Evolutionary conservation across 2,329 filamentous ascomycete species (phyloP), one percentile per base, ranked within the genome.

Genomic region (Phyllosticta citriasiana): DNA sequence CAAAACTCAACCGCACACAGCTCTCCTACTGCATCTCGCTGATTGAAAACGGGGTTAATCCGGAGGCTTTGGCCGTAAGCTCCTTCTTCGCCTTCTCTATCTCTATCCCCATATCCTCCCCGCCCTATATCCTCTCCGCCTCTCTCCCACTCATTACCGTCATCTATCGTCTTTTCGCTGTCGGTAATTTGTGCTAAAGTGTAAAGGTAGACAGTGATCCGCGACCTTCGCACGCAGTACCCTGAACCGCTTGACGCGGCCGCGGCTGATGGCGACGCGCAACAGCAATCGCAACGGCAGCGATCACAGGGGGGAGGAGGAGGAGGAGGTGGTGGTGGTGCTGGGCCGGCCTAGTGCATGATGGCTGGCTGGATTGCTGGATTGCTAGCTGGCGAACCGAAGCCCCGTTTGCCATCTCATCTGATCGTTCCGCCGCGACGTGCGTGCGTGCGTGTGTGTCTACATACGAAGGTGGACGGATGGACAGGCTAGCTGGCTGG

Each of bases 21-120:
- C 80, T 99, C 19, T 96, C 92, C 2, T 89, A 97, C 65, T 99
- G 94, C 75, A 93, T 97, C 63, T 96, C 91, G 59, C 83, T 99
- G 74, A 95, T 99, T 67, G 94, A 99, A 76, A 96, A 96, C 71
- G 94, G 94, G 14, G 91, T 97, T 30, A 96, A 96, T 71, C 94
- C 94, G 0, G 93, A 97, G 73, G 94, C 93, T 1, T 79, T 99
- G 33, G 92, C 93, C 25, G 94, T 97, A 82, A 71, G 90, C 78
- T 27, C 33, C 52, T 50, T 52, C 51, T 63, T 57, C 64, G 19
- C 19, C 27, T 30, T 27, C 27, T 8, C 27, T 7, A 6, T 57
- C 57, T 57, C 22, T 60, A 56, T 30, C 57, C 27, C 8, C 24
- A 25, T 24, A 61, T 55, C 3, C 53, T 26, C 27, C 27, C 24